Base-by-base conservation (phyloP, 2,329 filamentous ascomycete genomes). In the Fusarium praegraminearum region DNA sequence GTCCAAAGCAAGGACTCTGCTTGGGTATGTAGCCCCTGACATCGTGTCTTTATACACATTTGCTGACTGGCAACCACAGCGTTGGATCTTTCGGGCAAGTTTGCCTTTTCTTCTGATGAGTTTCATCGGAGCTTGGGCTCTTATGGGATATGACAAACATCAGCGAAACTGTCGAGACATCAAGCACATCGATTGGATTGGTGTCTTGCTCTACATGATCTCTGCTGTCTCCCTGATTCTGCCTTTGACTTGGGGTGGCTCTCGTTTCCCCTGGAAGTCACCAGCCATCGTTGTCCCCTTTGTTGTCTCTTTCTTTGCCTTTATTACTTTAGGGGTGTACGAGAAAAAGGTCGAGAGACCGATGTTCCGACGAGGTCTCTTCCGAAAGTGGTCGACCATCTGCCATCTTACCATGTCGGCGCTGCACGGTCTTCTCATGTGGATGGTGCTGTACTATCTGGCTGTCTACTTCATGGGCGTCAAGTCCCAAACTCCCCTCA, bases 141-240 rank as follows among this genome's bases (percentile, higher is more conserved):
- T 79, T 46, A 65, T 80, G 13, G 73, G 70, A 33, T 74, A 76
- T 30, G 73, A 76, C 49, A 49, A 55, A 45, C 16, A 30, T 18
- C 50, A 59, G 3, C 52, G 54, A 1, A 52, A 60, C 26, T 28
- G 47, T 20, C 30, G 32, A 12, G 56, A 67, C 4, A 52, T 75
- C 32, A 61, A 57, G 20, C 40, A 57, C 5, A 84, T 92, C 26
- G 90, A 93, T 74, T 92, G 87, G 84, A 56, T 87, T 33, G 90
- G 91, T 2, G 84, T 86, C 7, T 67, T 85, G 1, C 73, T 93
- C 5, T 92, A 93, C 73, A 74, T 76, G 12, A 22, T 67, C 28
- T 67, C 65, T 7, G 60, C 65, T 2, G 51, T 71, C 33, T 54
- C 56, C 3, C 44, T 75, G 8, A 59, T 76, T 7, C 33, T 70